Evolutionary conservation across 345 rosid species (phyloP).

Genomic region (Pelargonium nanum): DNA sequence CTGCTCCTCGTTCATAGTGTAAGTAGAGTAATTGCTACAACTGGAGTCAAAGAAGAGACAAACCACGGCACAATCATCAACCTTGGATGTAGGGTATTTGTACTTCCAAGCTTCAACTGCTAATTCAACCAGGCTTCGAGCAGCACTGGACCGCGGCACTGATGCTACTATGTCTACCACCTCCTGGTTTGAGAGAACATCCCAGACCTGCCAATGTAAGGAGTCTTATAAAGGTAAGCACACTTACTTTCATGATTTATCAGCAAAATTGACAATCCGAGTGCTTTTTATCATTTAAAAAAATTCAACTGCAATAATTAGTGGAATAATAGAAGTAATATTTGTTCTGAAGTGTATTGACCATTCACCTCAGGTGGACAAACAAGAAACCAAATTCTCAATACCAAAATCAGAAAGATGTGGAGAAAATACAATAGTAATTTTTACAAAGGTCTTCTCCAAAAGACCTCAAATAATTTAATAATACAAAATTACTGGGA

Average conservation of each 20-base stretch:
- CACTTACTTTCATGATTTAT: too few species aligned
- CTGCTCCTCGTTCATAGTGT: not conserved
- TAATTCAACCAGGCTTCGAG: conserved; percentile 6
- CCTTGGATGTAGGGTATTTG: conserved; percentile 10
- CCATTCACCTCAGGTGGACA: too few species aligned
- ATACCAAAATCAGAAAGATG: not conserved
- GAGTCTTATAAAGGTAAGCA: too few species aligned
- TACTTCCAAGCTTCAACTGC: conserved; percentile 7
- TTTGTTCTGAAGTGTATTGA: too few species aligned
- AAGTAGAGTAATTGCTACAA: not conserved
- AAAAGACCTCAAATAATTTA: not conserved
- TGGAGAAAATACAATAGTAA: not conserved
- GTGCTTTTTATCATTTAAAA: too few species aligned
- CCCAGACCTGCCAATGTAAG: conserved; percentile 8
- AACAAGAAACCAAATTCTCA: too few species aligned
- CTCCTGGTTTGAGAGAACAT: conserved; percentile 13
- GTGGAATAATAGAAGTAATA: too few species aligned
- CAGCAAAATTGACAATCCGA: too few species aligned
- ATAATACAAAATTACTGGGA: not conserved
- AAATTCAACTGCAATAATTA: too few species aligned
- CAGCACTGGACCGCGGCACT: conserved; percentile 5
- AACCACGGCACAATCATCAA: conserved; percentile 12
- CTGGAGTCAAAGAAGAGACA: conserved; percentile 9
- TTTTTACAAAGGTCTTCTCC: not conserved
- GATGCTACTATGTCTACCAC: conserved; percentile 8